Evolutionary conservation across 768 basidiomycete genomes (phyloP).

Genomic region (Cantharellus anzutake): DNA sequence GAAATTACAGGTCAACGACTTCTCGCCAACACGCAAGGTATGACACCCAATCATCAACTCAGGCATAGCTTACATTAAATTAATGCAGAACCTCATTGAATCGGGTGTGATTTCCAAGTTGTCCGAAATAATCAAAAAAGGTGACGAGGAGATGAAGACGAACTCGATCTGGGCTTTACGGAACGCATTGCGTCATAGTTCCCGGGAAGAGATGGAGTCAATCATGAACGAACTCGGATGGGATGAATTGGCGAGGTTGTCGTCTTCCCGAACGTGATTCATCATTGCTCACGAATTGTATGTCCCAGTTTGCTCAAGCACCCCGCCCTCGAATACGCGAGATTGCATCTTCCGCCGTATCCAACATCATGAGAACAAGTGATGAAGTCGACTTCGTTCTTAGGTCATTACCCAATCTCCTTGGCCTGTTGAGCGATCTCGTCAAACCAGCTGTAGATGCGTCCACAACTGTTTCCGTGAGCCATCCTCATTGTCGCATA

Average conservation of each 20-base stretch:
- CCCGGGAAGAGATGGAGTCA: constrained; percentile 35
- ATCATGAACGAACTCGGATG: constrained; percentile 58
- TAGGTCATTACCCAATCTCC: background rate
- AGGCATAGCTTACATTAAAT: background rate
- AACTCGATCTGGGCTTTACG: constrained; percentile 78
- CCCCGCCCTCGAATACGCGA: background rate
- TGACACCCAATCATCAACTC: background rate
- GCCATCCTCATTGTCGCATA: background rate
- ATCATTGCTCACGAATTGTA: background rate
- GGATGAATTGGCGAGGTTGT: constrained; percentile 34
- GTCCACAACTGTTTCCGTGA: background rate
- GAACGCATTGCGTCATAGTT: constrained; percentile 54
- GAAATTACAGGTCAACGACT: background rate
- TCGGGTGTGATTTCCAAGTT: constrained; percentile 49
- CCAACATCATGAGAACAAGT: background rate
- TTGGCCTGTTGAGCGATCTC: background rate
- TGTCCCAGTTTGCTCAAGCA: background rate
- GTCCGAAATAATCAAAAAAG: constrained; percentile 32
- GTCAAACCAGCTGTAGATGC: background rate
- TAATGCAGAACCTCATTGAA: constrained; percentile 37
- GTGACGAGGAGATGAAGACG: constrained; percentile 37
- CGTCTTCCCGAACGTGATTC: background rate
- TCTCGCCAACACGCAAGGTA: background rate
- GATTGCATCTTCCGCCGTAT: background rate
- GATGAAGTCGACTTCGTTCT: background rate